Percentiles rank a stretch among this genome's conserved stretches.
phyloP scores from a whole-genome alignment of 164 flowering plant species.

The Umbellularia californica region DNA sequence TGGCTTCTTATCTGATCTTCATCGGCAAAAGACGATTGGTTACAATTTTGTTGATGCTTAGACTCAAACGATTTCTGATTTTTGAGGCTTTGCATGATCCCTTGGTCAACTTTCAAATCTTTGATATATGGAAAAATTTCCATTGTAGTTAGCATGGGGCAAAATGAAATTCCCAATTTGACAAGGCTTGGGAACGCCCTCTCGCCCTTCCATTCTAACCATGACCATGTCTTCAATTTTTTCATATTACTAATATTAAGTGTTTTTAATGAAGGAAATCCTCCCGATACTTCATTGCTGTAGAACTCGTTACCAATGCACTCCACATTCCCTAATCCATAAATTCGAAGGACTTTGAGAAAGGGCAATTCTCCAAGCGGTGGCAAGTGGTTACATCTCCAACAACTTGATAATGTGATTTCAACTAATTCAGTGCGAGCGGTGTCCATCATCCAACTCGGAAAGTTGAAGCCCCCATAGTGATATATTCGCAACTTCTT shows the following conservation, averaged over 20 bases:
- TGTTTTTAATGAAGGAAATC: constrained; percentile 9
- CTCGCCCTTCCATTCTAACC: neutral
- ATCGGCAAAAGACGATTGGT: neutral
- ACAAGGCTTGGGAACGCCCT: neutral
- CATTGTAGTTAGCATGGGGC: neutral
- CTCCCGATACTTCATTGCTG: neutral
- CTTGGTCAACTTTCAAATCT: neutral
- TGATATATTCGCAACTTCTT: constrained; percentile 8
- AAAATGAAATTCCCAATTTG: rapidly evolving
- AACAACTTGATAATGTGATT: neutral
- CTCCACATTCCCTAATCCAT: constrained; percentile 6
- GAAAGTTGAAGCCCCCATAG: constrained; percentile 14
- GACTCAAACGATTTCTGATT: neutral
- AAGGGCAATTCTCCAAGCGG: constrained; percentile 19
- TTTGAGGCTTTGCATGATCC: neutral
- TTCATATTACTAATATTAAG: neutral
- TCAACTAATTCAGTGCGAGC: neutral
- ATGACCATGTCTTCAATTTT: constrained; percentile 2
- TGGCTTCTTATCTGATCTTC: neutral
- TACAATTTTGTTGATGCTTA: neutral
- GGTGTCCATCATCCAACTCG: constrained; percentile 16
- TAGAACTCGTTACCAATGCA: neutral
- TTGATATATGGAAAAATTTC: neutral
- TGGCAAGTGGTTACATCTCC: constrained; percentile 12
- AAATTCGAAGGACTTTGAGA: constrained; percentile 3